These are phyloP conservation scores for Colletotrichum caudatum DNA, from an alignment of 2,329 filamentous ascomycete species.

Conservation along the genomic window DNA sequence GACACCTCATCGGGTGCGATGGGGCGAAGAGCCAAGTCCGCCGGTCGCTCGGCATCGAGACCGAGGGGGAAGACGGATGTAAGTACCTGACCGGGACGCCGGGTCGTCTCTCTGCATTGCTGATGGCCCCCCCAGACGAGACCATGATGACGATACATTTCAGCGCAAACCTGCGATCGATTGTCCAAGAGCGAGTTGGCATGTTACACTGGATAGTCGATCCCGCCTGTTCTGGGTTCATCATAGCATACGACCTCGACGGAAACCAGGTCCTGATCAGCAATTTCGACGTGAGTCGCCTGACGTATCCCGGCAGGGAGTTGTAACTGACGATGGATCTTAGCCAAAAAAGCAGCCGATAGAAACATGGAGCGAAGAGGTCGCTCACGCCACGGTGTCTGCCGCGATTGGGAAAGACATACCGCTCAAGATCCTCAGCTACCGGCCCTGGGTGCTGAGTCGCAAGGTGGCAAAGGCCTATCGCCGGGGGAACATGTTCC, in stretches of 20 bases:
- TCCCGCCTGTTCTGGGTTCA: conserved; percentile 56
- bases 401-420: conserved; percentile 50
- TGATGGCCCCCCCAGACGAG: conserved; percentile 50
- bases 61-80: conserved; percentile 58
- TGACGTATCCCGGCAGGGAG: neutral
- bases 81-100: conserved; percentile 28
- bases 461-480: conserved; percentile 56
- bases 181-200: conserved; percentile 53
- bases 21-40: conserved; percentile 52
- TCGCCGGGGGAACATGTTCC: conserved; percentile 51
- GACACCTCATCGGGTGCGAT: conserved; percentile 53
- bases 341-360: conserved; percentile 51
- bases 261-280: conserved; percentile 58
- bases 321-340: neutral
- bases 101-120: neutral
- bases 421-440: conserved; percentile 54
- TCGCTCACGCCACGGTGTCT: conserved; percentile 49
- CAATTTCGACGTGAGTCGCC: conserved; percentile 55
- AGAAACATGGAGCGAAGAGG: conserved; percentile 51
- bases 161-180: conserved; percentile 54
- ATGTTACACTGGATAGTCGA: conserved; percentile 61
- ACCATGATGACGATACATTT: conserved; percentile 62
- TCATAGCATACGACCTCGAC: conserved; percentile 57
- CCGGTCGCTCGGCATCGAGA: conserved; percentile 49
- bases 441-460: conserved; percentile 56